Percentiles rank a stretch among this genome's conserved stretches.
Evolutionary conservation across 306 rosid genomes (phyloP).

Genomic region (Macrotyloma uniflorum): DNA sequence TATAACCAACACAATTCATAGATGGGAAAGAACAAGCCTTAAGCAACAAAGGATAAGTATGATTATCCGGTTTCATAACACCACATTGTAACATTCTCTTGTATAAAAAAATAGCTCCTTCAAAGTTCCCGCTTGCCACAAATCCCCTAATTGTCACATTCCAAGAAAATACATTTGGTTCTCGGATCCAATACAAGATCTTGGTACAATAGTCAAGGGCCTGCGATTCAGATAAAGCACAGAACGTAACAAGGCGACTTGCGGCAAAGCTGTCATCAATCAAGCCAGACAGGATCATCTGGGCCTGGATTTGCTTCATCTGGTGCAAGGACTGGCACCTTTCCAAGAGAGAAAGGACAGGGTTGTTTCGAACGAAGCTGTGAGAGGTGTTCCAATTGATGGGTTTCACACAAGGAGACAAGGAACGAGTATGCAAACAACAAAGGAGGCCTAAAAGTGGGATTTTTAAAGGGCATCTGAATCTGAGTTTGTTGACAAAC

Average conservation of each 20-base stretch:
- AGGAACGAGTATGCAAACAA: constrained; percentile 45
- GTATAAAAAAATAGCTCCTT: constrained; percentile 57
- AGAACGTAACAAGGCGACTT: constrained; percentile 74
- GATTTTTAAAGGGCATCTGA: constrained; percentile 24
- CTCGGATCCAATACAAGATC: constrained; percentile 44
- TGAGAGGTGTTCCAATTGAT: constrained; percentile 67
- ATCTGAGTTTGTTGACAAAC: constrained; percentile 35
- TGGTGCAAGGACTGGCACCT: constrained; percentile 60
- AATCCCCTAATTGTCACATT: constrained; percentile 71
- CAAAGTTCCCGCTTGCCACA: constrained; percentile 53
- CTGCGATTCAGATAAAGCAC: constrained; percentile 66
- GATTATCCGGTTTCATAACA: constrained; percentile 59
- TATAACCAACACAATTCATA: constrained; percentile 45
- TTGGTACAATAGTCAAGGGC: constrained; percentile 56
- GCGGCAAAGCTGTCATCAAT: constrained; percentile 56
- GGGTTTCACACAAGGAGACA: constrained; percentile 50
- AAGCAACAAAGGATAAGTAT: constrained; percentile 68
- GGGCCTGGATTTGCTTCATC: constrained; percentile 77
- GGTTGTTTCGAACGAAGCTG: constrained; percentile 49
- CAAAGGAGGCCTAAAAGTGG: background rate
- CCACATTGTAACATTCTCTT: constrained; percentile 57
- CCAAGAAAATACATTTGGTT: constrained; percentile 71
- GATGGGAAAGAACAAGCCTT: constrained; percentile 63
- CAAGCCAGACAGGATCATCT: constrained; percentile 60
- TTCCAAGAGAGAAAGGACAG: constrained; percentile 68